Base-by-base conservation (phyloP, 768 basidiomycete species). In the Mycena pura region DNA sequence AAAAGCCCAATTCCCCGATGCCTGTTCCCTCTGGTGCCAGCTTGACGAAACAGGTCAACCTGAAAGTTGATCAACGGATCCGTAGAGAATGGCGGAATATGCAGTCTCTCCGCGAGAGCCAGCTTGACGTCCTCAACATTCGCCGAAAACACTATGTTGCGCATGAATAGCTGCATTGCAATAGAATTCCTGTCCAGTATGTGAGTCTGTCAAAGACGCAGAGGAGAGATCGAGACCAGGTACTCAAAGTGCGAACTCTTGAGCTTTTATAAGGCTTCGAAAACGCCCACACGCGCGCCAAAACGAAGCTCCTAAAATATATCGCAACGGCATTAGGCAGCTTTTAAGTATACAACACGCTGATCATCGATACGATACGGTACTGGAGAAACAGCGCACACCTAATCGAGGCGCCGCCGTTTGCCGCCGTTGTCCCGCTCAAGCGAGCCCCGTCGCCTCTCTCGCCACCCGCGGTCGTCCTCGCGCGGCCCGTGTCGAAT, bases 371-470 rank as follows among this genome's bases (percentile, higher is more conserved):
- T 59, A 63, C 28, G 38, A 59, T 46, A 59, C 36, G 39, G 27
- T 46, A 56, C 36, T 45, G 49, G 36, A 52, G 46, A 31, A 62
- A 62, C 22, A n/a, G 38, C 36, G 54, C 56, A 61, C 46, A 62
- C 60, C 75, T 77, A 86, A 64, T 86, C 85, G 64, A 87, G 65
- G 58, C 86, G 82, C 67, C 86, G 77, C 62, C 86, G 82, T 66
- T 88, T 88, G 38, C 82, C 84, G 43, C 76, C 73, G 60, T 77
- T 70, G 38, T 72, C 72, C 75, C 76, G 56, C 69, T 68, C 50
- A 71, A 72, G 31, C 72, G 71, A 68, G 77, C 77, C 74, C 41
- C 69, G 74, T 36, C 72, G 72, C 48, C 73, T 62, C 46, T 72
- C 72, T 44, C 48, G 69, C 57, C 64, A 66, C 6, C 64, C 64